A percentile compares a stretch with the other conserved stretches of the same genome.
Conservation (phyloP, 2,329 filamentous ascomycete genomes). For the Pseudopithomyces maydicus region DNA sequence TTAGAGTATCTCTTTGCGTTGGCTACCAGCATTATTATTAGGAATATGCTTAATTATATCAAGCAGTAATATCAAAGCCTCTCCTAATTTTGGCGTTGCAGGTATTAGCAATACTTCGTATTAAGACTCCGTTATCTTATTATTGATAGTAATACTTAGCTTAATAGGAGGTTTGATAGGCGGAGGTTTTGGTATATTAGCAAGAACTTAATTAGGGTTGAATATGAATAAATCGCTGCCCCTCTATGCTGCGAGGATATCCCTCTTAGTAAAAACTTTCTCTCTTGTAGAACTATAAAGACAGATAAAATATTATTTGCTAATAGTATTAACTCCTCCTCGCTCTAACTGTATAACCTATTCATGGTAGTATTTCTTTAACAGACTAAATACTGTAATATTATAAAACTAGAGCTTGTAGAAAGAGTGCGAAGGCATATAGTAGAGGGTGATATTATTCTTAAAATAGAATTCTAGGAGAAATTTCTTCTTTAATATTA, state of each 20-base stretch:
- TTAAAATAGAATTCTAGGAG: not conserved
- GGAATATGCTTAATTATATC: conserved; percentile 18
- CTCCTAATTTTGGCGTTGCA: conserved; percentile 20
- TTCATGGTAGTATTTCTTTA: not conserved
- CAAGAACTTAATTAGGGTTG: not conserved
- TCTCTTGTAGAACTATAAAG: not conserved
- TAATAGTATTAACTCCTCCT: not conserved
- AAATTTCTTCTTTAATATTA: no score
- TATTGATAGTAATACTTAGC: not conserved
- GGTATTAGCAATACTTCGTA: conserved; percentile 11
- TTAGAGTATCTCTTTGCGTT: conserved; percentile 8
- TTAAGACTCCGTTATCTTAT: not conserved
- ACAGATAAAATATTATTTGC: not conserved
- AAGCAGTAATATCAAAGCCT: conserved; percentile 15
- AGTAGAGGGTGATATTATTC: not conserved
- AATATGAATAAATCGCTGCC: not conserved
- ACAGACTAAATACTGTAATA: not conserved
- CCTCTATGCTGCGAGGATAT: not conserved
- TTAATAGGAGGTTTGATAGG: not conserved
- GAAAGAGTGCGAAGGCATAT: not conserved
- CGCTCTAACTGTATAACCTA: not conserved
- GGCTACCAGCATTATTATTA: conserved; percentile 13
- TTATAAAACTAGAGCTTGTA: not conserved
- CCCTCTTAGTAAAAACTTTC: not conserved
- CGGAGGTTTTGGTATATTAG: not conserved